These are phyloP conservation scores for Cyathus olla DNA, from an alignment of 1,284 basidiomycete species.

Conservation along the genomic window DNA sequence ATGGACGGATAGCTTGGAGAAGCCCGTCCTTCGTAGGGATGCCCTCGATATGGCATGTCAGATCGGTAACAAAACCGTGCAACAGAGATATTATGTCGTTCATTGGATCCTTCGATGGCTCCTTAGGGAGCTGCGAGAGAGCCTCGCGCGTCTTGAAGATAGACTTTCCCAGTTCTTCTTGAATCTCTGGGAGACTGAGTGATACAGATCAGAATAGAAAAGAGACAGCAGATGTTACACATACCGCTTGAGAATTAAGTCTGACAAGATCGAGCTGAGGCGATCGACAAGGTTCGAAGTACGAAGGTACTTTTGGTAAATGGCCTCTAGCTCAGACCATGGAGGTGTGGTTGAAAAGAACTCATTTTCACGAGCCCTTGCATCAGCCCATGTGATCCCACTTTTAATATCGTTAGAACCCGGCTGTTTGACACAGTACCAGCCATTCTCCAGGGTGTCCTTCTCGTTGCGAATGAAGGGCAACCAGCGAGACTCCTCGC, in stretches of 20 bases:
- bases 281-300: constrained; percentile 66
- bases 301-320: constrained; percentile 63
- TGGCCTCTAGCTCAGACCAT: constrained; percentile 64
- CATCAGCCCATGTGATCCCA: constrained; percentile 70
- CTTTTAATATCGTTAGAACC: constrained; percentile 62
- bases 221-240: constrained; percentile 8
- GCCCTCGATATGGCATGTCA: constrained; percentile 62
- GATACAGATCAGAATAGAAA: not conserved
- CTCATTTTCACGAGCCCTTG: constrained; percentile 69
- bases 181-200: constrained; percentile 71
- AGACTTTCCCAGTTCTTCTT: constrained; percentile 48
- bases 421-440: constrained; percentile 83
- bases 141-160: constrained; percentile 50
- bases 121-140: constrained; percentile 57
- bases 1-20: constrained; percentile 63
- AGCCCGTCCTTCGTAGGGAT: constrained; percentile 60
- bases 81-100: constrained; percentile 64
- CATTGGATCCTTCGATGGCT: constrained; percentile 65
- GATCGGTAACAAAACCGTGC: constrained; percentile 54
- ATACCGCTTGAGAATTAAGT: constrained; percentile 68
- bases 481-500: constrained; percentile 73
- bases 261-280: constrained; percentile 65
- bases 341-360: constrained; percentile 72
- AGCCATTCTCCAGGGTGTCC: constrained; percentile 69
- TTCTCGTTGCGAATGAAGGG: constrained; percentile 66